Evolutionary conservation across 306 rosid species (phyloP).

Genomic region (Quillaja saponaria): DNA sequence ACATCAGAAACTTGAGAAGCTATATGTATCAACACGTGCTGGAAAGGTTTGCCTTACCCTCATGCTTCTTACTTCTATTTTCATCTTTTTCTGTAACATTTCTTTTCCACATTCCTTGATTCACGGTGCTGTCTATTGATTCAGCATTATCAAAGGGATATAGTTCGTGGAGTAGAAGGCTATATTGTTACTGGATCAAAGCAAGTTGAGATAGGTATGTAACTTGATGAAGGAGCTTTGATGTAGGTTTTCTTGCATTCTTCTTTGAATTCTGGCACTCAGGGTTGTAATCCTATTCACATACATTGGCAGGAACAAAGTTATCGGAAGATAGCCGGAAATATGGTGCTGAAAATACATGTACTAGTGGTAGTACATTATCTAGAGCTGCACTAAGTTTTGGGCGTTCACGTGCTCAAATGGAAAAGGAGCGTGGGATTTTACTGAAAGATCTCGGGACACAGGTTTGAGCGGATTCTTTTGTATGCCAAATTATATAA

Average conservation of each 20-base stretch:
- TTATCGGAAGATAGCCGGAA: conserved; percentile 95
- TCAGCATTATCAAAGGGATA: conserved; percentile 98
- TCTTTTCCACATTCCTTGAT: conserved; percentile 5
- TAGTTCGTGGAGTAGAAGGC: conserved; percentile 97
- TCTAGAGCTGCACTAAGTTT: conserved; percentile 77
- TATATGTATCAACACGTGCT: conserved; percentile 94
- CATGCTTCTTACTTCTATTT: conserved; percentile 18
- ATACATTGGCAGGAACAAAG: conserved; percentile 69
- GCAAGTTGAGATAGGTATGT: conserved; percentile 90
- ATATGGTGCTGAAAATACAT: conserved; percentile 94
- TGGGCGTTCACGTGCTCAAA: conserved; percentile 85
- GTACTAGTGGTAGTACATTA: conserved; percentile 85
- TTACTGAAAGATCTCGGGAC: conserved; percentile 90
- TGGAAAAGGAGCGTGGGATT: conserved; percentile 94
- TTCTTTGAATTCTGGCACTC: conserved; percentile 9
- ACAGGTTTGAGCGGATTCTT: conserved; percentile 54
- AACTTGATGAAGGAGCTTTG: conserved; percentile 24
- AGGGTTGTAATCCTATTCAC: conserved; percentile 23
- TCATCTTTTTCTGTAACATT: conserved; percentile 26
- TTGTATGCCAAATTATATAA: neutral
- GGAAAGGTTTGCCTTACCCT: conserved; percentile 72
- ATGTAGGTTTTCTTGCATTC: neutral
- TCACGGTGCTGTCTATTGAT: conserved; percentile 14
- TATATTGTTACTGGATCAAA: conserved; percentile 94
- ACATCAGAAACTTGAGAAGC: conserved; percentile 95